Conservation (phyloP, 768 basidiomycete species). For the Pleurotus djamor region DNA sequence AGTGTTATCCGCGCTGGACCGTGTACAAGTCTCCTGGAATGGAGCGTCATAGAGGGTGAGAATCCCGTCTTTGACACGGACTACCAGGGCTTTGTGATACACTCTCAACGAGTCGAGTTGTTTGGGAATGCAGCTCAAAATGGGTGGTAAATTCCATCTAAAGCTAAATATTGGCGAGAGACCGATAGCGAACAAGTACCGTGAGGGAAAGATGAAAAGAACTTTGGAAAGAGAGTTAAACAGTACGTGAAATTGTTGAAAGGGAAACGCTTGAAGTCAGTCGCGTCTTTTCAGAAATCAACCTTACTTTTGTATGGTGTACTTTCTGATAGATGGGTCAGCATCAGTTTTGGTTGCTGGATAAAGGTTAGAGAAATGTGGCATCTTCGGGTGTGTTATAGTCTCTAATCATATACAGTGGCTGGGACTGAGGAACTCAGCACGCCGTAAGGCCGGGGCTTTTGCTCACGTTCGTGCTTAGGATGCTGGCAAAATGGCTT, state of each 20-base stretch:
- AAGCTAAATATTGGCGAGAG: constrained; percentile 82
- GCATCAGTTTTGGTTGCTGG: constrained; percentile 62
- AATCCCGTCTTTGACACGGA: constrained; percentile 50
- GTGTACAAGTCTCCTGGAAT: constrained; percentile 80
- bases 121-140: constrained; percentile 86
- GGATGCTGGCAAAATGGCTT: constrained; percentile 79
- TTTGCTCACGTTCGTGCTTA: constrained; percentile 57
- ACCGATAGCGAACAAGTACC: constrained; percentile 85
- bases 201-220: constrained; percentile 83
- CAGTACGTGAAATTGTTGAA: constrained; percentile 81
- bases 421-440: constrained; percentile 64
- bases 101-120: constrained; percentile 78
- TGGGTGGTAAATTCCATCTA: constrained; percentile 85
- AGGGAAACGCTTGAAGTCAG: constrained; percentile 78
- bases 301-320: constrained; percentile 50
- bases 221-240: constrained; percentile 82
- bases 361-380: constrained; percentile 61
- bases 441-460: constrained; percentile 50
- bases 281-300: constrained; percentile 53
- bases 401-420: constrained; percentile 50
- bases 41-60: constrained; percentile 76
- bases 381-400: constrained; percentile 70
- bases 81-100: constrained; percentile 38
- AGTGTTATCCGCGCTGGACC: constrained; percentile 68
- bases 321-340: constrained; percentile 61